Percentiles rank a stretch among this genome's conserved stretches.
Conservation (phyloP, 2,329 filamentous ascomycete species). For the Blastomyces percursus region DNA sequence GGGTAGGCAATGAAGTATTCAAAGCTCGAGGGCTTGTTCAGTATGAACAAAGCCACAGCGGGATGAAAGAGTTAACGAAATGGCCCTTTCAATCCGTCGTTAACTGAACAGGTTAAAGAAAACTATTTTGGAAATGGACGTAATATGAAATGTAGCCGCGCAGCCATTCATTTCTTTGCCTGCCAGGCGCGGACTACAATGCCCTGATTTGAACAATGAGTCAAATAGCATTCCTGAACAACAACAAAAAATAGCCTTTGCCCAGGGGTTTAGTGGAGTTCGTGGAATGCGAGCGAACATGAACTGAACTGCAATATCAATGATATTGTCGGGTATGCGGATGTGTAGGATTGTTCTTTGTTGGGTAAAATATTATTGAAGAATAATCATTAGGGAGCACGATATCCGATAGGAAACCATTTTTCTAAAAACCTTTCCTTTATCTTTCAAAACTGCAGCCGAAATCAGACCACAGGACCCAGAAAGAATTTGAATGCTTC, state of each 20-base stretch:
- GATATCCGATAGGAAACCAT: neutral
- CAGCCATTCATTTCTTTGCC: neutral
- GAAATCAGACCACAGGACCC: neutral
- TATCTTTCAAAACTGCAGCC: neutral
- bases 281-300: neutral
- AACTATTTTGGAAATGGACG: too few relatives aligned
- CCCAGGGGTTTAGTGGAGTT: neutral
- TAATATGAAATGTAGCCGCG: neutral
- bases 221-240: neutral
- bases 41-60: neutral
- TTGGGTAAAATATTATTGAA: neutral
- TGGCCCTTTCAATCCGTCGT: neutral
- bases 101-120: neutral
- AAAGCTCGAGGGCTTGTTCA: neutral
- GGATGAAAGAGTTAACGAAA: neutral
- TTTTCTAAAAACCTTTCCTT: neutral
- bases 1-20: neutral
- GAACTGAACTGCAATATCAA: neutral
- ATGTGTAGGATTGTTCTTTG: neutral
- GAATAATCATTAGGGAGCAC: neutral
- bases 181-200: too few relatives aligned
- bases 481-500: neutral
- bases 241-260: neutral
- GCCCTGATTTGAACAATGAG: too few relatives aligned
- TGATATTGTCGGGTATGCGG: neutral